phyloP scores from a whole-genome alignment of 164 flowering plant species.

The Umbellularia californica region DNA sequence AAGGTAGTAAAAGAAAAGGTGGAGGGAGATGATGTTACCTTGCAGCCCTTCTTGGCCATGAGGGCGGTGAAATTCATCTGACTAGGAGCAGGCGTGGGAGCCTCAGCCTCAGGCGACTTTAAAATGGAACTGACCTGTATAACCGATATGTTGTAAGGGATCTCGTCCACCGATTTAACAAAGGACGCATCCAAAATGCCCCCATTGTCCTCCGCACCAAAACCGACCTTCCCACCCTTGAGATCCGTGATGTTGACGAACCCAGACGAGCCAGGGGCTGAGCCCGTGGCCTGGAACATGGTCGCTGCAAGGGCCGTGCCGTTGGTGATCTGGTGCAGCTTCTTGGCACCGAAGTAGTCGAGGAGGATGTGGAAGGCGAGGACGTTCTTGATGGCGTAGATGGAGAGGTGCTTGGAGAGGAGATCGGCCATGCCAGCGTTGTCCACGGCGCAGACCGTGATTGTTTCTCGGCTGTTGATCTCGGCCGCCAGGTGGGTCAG shows the following conservation, averaged over 20 bases:
- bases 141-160: slow-evolving; percentile 75
- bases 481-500: slow-evolving; percentile 71
- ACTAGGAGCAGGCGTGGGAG: slow-evolving; percentile 61
- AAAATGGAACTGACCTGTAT: slow-evolving; percentile 64
- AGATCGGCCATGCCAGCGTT: slow-evolving; percentile 65
- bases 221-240: slow-evolving; percentile 71
- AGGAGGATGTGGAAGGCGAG: slow-evolving; percentile 71
- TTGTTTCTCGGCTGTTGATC: slow-evolving; percentile 72
- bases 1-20: too few relatives aligned
- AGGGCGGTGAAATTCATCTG: slow-evolving; percentile 44
- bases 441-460: slow-evolving; percentile 73
- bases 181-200: slow-evolving; percentile 39
- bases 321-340: slow-evolving; percentile 72
- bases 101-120: slow-evolving; percentile 70
- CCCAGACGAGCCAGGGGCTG: slow-evolving; percentile 64
- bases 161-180: slow-evolving; percentile 66
- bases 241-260: slow-evolving; percentile 75
- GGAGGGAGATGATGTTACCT: slow-evolving; percentile 5
- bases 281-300: slow-evolving; percentile 71
- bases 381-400: slow-evolving; percentile 54
- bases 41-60: slow-evolving; percentile 65
- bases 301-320: slow-evolving; percentile 56
- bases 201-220: slow-evolving; percentile 45
- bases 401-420: slow-evolving; percentile 48
- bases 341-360: slow-evolving; percentile 79